Conservation (phyloP, 345 rosid species). For the Citrus reticulata region DNA sequence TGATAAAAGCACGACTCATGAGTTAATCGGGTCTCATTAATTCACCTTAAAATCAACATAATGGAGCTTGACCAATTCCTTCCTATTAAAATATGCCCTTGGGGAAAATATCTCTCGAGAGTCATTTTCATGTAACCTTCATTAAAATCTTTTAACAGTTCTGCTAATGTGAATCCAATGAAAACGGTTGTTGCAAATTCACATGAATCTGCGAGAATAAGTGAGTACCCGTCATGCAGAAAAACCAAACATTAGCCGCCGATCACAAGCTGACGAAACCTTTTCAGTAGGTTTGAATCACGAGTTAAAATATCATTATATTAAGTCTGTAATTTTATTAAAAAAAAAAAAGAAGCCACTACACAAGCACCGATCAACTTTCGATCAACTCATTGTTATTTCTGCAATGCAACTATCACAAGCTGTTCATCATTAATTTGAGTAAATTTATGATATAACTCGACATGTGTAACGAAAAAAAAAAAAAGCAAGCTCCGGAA, state of each 20-base stretch:
- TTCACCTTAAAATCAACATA: background rate
- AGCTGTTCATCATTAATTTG: background rate
- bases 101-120: conserved; percentile 2
- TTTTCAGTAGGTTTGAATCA: background rate
- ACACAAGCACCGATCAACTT: too few species aligned
- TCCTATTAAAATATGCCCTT: background rate
- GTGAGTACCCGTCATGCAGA: background rate
- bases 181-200: background rate
- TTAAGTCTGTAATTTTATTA: too few species aligned
- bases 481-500: too few species aligned
- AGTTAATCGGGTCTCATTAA: background rate
- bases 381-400: too few species aligned
- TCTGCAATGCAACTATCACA: background rate
- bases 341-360: too few species aligned
- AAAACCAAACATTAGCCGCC: background rate
- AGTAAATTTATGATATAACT: background rate
- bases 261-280: background rate
- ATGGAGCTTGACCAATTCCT: background rate
- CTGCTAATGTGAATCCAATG: background rate
- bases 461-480: too few species aligned
- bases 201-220: background rate
- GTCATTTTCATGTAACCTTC: background rate
- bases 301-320: background rate
- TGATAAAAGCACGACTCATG: background rate
- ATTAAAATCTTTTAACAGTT: background rate